Base-by-base conservation (phyloP, 2,329 filamentous ascomycete genomes). In the Diaporthe eres region DNA sequence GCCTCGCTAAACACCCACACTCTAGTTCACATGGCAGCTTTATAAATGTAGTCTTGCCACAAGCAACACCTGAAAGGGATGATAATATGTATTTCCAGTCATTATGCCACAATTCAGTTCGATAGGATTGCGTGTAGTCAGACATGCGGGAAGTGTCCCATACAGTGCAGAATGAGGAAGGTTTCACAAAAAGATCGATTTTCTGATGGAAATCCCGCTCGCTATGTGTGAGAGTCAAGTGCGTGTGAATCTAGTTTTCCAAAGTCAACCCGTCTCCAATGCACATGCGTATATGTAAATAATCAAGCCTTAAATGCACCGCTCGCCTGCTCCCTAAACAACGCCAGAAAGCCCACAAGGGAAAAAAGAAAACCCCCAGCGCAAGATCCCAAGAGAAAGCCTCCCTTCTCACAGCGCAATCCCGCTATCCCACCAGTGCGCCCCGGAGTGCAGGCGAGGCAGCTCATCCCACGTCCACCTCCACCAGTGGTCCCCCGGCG, bases 401-500 rank as follows among this genome's bases (percentile, higher is more conserved):
- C 44, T 19, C n/a, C 31, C 5, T 10, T n/a, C 42, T 81, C 78
- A 86, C 25, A 85, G 60, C 7, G 80, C 83, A 74, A 87, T 70
- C 1, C 87, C 87, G 12, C 77, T 83, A 77, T 89, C 84, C 89
- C 89, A 91, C 93, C 94, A 97, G 70, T 87, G 83, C 75, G 86
- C 84, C 15, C 92, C 93, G 3, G 80, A 83, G 83, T 93, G 88
- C 89, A 90, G 92, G 12, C 79, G 79, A 1, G 88, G 87, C 31
- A 92, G 82, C 77, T 90, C 85, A 31, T 87, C 83, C 44, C 86
- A 82, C 77, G 88, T 87, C 90, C 93, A 95, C 79, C 94, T 90
- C 90, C 91, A 94, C 88, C 91, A 92, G 1, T 87, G 85, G 80
- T 94, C 92, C 0, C 89, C 90, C 25, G 87, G 83, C 1, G 86